Evolutionary conservation across 768 basidiomycete genomes (phyloP), one percentile per base, ranked within the genome.

Genomic region (Pulveroboletus sp.): DNA sequence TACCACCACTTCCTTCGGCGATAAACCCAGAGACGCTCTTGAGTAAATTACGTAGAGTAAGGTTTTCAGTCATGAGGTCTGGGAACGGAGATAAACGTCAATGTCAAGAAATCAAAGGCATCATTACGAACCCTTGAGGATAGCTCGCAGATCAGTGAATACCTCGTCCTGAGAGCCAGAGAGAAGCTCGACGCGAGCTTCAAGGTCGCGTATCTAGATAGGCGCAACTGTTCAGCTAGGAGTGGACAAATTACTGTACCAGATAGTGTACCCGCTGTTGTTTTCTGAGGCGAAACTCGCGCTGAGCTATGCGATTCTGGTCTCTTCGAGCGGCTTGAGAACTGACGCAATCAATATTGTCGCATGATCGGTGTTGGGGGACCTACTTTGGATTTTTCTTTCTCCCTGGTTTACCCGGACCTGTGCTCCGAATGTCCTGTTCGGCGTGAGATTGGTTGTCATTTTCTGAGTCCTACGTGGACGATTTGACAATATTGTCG

Each of bases 151-250:
- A 66, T 93, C 87, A 27, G 79, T 81, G 47, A 91, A 72, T 6
- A 90, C 84, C 68, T 95, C 90, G 75, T 93, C 93, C 61, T 92
- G 85, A 37, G 89, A 89, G 17, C 90, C 92, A 6, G 93, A 95
- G 15, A 96, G 78, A 8, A 96, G 84, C 69, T 94, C 93, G n/a
- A 96, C 91, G 39, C 89, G 82, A 17, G 93, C 93, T 71, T 96
- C 93, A 33, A 96, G 81, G 70, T 96, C 93, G 18, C 93, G 89
- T 68, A 96, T 93, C 90, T 96, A 59, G 43, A 36, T 27, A 40
- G 47, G 33, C 40, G 39, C 54, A 48, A 44, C 17, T 39, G 26
- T 37, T 53, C 47, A 50, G 47, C 43, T 32, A 41, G 33, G 30
- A 17, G 17, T 6, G 8, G 46, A 18, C 13, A 13, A 21, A 15